These are phyloP conservation scores for Cercospora berteroae DNA, from an alignment of 2,329 filamentous ascomycete genomes.

Conservation along the genomic window DNA sequence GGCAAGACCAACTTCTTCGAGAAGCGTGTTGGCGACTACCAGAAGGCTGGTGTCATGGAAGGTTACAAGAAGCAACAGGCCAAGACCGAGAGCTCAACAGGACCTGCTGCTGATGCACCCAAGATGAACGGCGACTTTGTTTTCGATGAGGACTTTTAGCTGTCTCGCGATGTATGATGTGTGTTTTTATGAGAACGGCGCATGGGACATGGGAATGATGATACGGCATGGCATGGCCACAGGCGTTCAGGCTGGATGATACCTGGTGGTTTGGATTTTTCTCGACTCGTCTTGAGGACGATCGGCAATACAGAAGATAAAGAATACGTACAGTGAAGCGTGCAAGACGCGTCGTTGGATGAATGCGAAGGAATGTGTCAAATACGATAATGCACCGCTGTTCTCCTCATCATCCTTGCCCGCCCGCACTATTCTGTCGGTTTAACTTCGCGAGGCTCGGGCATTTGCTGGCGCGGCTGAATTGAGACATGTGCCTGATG, in stretches of 20 bases:
- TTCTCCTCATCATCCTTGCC: conserved; percentile 2
- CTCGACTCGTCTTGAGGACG: conserved; percentile 7
- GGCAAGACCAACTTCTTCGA: conserved; percentile 99
- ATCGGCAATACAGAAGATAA: conserved; percentile 8
- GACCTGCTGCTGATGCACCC: conserved; percentile 45
- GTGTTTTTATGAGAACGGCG: conserved; percentile 21
- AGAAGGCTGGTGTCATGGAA: conserved; percentile 98
- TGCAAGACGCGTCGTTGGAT: background rate
- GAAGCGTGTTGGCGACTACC: conserved; percentile 99
- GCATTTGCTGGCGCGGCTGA: conserved; percentile 3
- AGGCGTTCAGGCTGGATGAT: conserved; percentile 13
- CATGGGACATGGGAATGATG: conserved; percentile 8
- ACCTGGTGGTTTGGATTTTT: conserved; percentile 1
- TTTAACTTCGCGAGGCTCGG: background rate
- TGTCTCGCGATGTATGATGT: conserved; percentile 19
- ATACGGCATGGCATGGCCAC: conserved; percentile 16
- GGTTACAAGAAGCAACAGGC: conserved; percentile 62
- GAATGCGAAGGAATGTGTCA: background rate
- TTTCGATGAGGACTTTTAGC: conserved; percentile 97
- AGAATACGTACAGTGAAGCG: conserved; percentile 11
- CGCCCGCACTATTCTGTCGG: background rate
- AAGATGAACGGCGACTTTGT: conserved; percentile 69
- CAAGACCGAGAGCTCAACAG: conserved; percentile 31
- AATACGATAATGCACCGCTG: background rate
- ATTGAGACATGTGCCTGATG: conserved; percentile 12